Evolutionary conservation across 495 filamentous ascomycete species (phyloP), one percentile per base, ranked within the genome.

Genomic region (Xylaria flabelliformis): DNA sequence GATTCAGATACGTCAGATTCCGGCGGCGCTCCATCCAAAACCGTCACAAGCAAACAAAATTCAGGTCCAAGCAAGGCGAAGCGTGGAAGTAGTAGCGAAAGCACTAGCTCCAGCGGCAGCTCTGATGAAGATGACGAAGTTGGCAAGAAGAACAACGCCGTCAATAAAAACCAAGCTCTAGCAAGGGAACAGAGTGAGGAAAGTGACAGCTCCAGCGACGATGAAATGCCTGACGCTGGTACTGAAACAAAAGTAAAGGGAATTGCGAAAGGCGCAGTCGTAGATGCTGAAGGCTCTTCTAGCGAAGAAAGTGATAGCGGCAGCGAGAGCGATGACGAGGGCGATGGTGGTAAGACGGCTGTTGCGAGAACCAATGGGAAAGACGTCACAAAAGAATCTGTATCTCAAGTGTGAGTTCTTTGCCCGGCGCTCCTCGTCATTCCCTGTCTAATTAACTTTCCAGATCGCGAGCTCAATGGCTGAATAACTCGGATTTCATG

Each of bases 301-400:
- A 51, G 56, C 9, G 71, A 77, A 53, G 77, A 77, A 42, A 67
- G 64, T 0, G 76, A 76, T 36, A 73, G 61, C 66, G 72, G 70
- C 46, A 80, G 81, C 32, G 78, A 81, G 34, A 75, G 71, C 36
- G 72, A 71, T 12, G 74, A 74, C 67, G 81, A 84, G 26, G 75
- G 80, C 10, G 74, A 80, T 21, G 69, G 55, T 36, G 55, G 69
- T 13, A 51, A 77, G 59, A 70, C 72, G 53, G 72, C 77, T 1
- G 70, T 81, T 9, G 71, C 74, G 21, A 83, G 77, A 71, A 65
- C 64, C 3, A 78, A 78, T 41, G 75, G 74, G 10, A 76, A 76
- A 9, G 32, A 71, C 32, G 41, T 41, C 48, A 55, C 70, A 4
- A 46, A 56, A 24, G 61, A 44, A 24, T 67, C 74, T 29, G 26